Evolutionary conservation across 108 stramenopile genomes (phyloP).

Genomic region (Cyclotella atomus): DNA sequence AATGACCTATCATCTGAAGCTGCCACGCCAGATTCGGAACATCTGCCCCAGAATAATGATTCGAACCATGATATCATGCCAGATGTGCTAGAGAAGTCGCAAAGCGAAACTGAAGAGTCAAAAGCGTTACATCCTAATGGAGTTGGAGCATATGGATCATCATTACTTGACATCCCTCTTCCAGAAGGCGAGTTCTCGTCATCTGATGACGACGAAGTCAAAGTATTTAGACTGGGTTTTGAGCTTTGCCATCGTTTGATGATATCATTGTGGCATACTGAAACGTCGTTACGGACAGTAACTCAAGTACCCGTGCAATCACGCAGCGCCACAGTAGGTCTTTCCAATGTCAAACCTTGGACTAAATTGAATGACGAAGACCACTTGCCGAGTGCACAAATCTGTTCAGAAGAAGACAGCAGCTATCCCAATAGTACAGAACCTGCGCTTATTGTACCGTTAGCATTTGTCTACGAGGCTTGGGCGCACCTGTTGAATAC

Average conservation of each 20-base stretch:
- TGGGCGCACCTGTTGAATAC: constrained; percentile 32
- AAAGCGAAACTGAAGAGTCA: neutral
- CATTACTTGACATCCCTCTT: constrained; percentile 25
- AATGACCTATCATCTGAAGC: too few species aligned
- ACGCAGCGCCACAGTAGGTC: neutral
- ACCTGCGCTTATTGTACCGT: constrained; percentile 29
- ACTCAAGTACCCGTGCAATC: neutral
- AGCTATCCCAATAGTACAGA: neutral
- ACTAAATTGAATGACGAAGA: constrained; percentile 1
- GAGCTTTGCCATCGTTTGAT: constrained; percentile 32
- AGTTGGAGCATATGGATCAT: neutral
- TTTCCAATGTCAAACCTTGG: constrained; percentile 34
- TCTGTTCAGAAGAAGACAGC: neutral
- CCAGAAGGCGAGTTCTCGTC: constrained; percentile 43
- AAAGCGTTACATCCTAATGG: neutral
- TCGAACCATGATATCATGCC: too few species aligned
- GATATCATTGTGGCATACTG: constrained; percentile 33
- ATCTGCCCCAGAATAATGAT: too few species aligned
- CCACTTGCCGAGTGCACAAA: neutral
- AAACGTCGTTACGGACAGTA: neutral
- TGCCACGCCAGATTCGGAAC: too few species aligned
- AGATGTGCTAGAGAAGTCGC: too few species aligned
- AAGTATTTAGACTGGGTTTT: constrained; percentile 32
- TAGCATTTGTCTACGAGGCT: constrained; percentile 27
- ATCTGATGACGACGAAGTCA: constrained; percentile 26